Evolutionary conservation across 176 grass and related monocot genomes (phyloP).

Genomic region (Puccinellia tenuiflora): DNA sequence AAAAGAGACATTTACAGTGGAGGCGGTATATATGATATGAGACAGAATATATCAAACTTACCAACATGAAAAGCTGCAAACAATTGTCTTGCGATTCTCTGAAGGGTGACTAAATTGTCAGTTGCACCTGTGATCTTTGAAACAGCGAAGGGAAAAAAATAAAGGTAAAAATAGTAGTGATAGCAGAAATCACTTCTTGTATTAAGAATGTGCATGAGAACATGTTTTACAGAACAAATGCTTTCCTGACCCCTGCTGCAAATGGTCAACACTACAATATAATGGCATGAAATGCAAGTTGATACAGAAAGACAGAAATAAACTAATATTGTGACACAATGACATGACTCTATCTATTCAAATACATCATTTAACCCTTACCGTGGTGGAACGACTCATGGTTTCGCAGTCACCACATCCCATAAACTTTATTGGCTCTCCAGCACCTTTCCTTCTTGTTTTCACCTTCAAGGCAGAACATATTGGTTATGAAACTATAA

Average conservation of each 20-base stretch:
- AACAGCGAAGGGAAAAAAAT: conserved; percentile 19
- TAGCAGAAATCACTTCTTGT: not conserved
- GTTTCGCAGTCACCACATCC: conserved; percentile 92
- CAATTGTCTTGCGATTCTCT: conserved; percentile 73
- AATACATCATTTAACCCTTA: conserved; percentile 32
- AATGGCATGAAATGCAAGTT: conserved; percentile 12
- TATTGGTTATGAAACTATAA: conserved; percentile 20
- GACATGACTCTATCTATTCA: not conserved
- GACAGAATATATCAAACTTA: conserved; percentile 35
- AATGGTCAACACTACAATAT: not conserved
- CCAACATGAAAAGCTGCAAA: conserved; percentile 70
- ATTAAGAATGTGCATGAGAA: not conserved
- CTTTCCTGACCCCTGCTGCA: not conserved
- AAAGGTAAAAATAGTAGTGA: not conserved
- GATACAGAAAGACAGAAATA: not conserved
- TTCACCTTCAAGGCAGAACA: conserved; percentile 43
- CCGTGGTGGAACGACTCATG: conserved; percentile 75
- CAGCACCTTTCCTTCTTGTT: conserved; percentile 82
- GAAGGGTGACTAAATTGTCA: conserved; percentile 55
- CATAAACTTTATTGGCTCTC: conserved; percentile 89
- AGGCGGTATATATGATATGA: not conserved
- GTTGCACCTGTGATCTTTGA: conserved; percentile 80
- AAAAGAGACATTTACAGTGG: not conserved
- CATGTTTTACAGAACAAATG: conserved; percentile 10
- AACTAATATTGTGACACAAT: conserved; percentile 1